phyloP scores from a whole-genome alignment of 2,329 filamentous ascomycete genomes.

The Apiospora sp. region DNA sequence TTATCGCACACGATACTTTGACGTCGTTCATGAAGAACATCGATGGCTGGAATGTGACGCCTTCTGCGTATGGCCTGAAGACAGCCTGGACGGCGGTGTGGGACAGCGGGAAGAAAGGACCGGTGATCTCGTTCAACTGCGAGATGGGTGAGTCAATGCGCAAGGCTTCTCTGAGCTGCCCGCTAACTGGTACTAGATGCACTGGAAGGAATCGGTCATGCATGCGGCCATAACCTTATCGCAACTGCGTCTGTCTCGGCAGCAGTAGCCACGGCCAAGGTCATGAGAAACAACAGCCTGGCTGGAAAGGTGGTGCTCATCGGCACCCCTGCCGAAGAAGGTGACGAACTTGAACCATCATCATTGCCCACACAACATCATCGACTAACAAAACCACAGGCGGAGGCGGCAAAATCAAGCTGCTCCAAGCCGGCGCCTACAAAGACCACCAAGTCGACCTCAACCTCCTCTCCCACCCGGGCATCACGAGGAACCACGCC shows the following conservation, averaged over 20 bases:
- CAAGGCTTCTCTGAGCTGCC: no score
- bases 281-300: slow-evolving; percentile 51
- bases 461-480: slow-evolving; percentile 52
- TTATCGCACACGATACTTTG: slow-evolving; percentile 57
- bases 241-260: slow-evolving; percentile 56
- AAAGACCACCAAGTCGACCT: slow-evolving; percentile 47
- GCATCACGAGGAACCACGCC: slow-evolving; percentile 52
- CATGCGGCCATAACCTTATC: slow-evolving; percentile 64
- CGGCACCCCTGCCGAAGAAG: slow-evolving; percentile 63
- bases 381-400: slow-evolving; percentile 36
- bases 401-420: slow-evolving; percentile 58
- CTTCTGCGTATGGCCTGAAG: slow-evolving; percentile 57
- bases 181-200: slow-evolving; percentile 51
- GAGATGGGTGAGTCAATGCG: slow-evolving; percentile 52
- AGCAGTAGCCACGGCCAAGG: slow-evolving; percentile 54
- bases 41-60: slow-evolving; percentile 58
- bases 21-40: slow-evolving; percentile 54
- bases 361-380: neutral
- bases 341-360: slow-evolving; percentile 32
- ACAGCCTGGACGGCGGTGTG: slow-evolving; percentile 62
- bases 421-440: slow-evolving; percentile 54
- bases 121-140: slow-evolving; percentile 55
- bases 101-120: slow-evolving; percentile 54
- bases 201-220: slow-evolving; percentile 58
- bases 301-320: slow-evolving; percentile 55